A percentile compares a stretch with the other conserved stretches of the same genome.
Conservation (phyloP, 2,329 filamentous ascomycete species). For the Magnaporthales sp. region DNA sequence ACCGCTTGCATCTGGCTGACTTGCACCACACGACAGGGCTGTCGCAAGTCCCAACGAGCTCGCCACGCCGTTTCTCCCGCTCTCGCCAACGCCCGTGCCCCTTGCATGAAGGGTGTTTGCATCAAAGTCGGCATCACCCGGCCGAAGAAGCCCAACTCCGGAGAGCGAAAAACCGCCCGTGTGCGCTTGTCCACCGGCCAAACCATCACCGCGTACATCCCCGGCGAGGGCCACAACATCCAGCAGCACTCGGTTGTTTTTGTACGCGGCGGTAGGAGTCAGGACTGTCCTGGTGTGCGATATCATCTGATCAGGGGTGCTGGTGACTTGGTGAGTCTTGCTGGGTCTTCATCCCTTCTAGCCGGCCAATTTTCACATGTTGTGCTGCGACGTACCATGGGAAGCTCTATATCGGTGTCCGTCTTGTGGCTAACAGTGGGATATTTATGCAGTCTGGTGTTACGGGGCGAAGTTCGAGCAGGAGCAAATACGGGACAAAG, state of each 20-base stretch:
- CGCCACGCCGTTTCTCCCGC: slow-evolving; percentile 86
- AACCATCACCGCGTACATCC: slow-evolving; percentile 88
- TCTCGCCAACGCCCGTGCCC: slow-evolving; percentile 57
- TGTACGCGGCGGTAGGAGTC: slow-evolving; percentile 82
- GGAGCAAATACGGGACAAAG: slow-evolving; percentile 98
- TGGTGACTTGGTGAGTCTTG: slow-evolving; percentile 72
- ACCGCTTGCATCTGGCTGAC: not conserved
- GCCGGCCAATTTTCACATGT: not conserved
- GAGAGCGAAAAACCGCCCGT: slow-evolving; percentile 90
- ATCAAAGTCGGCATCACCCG: slow-evolving; percentile 88
- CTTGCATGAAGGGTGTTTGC: slow-evolving; percentile 91
- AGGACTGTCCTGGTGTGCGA: slow-evolving; percentile 97
- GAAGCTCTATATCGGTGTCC: not conserved
- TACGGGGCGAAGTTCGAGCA: slow-evolving; percentile 68
- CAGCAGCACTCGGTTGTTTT: slow-evolving; percentile 98
- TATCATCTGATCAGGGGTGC: slow-evolving; percentile 90
- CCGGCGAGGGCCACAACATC: slow-evolving; percentile 96
- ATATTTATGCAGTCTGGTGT: slow-evolving; percentile 66
- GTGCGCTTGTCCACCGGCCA: slow-evolving; percentile 81
- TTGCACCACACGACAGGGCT: slow-evolving; percentile 45
- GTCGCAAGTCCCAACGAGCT: slow-evolving; percentile 68
- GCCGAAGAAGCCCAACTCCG: slow-evolving; percentile 98
- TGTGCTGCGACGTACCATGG: not conserved
- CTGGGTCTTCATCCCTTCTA: not conserved
- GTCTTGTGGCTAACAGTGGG: not conserved